Percentiles rank a stretch among this genome's conserved stretches.
Conservation (phyloP, 2,329 filamentous ascomycete genomes). For the Alternaria angustiovoidea region DNA sequence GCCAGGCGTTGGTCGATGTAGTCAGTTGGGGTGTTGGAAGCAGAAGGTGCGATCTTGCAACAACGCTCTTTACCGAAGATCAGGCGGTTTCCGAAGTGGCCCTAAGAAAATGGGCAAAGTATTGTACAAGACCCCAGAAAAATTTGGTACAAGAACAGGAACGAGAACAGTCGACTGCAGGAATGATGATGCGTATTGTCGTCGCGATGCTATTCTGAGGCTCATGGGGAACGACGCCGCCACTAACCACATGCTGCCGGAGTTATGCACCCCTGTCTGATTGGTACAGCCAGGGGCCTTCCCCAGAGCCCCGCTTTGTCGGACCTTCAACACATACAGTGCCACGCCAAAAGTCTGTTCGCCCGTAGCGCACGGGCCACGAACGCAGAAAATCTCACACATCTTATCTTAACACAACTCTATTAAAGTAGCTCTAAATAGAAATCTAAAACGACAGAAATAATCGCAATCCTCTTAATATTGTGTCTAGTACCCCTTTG, state of each 20-base stretch:
- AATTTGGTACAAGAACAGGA: background rate
- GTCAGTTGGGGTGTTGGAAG: slow-evolving; percentile 6
- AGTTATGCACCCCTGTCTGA: slow-evolving; percentile 18
- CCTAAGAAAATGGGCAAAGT: background rate
- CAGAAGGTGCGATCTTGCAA: slow-evolving; percentile 8
- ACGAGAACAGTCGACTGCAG: background rate
- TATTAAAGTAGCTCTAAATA: too few species aligned
- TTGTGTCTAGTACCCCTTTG: too few species aligned
- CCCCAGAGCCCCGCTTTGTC: slow-evolving; percentile 8
- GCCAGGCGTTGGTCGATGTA: slow-evolving; percentile 1
- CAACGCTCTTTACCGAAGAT: slow-evolving; percentile 7
- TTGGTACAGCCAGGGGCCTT: slow-evolving; percentile 6
- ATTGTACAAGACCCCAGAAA: background rate
- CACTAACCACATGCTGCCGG: slow-evolving; percentile 18
- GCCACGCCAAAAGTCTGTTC: too few species aligned
- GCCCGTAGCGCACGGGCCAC: too few species aligned
- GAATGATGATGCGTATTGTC: slow-evolving; percentile 7
- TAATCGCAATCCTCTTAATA: too few species aligned
- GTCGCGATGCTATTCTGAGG: slow-evolving; percentile 11
- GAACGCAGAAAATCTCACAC: too few species aligned
- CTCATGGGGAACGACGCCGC: slow-evolving; percentile 12
- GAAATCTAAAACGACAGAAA: too few species aligned
- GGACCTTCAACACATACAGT: background rate
- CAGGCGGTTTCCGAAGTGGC: slow-evolving; percentile 4
- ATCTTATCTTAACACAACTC: too few species aligned